Evolutionary conservation across 495 filamentous ascomycete genomes (phyloP).

Genomic region (Durotheca rogersii): DNA sequence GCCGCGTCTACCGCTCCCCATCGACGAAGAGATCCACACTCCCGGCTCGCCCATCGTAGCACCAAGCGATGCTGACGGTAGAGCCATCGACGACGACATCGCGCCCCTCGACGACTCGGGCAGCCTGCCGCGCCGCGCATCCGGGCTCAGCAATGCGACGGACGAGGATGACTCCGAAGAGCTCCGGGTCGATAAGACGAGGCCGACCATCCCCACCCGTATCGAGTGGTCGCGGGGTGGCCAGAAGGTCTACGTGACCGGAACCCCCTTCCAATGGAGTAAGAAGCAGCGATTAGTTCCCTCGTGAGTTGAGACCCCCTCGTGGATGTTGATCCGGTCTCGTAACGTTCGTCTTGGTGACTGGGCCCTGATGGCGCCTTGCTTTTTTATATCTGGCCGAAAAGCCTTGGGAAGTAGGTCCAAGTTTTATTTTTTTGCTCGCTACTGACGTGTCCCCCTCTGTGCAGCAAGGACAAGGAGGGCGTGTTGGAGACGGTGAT

Average conservation of each 20-base stretch:
- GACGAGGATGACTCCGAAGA: slow-evolving; percentile 81
- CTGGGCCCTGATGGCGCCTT: too few species aligned
- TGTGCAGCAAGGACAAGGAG: slow-evolving; percentile 51
- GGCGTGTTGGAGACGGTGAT: slow-evolving; percentile 70
- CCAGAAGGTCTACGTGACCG: slow-evolving; percentile 91
- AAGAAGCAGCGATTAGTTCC: slow-evolving; percentile 82
- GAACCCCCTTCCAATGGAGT: slow-evolving; percentile 94
- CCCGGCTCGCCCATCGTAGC: slow-evolving; percentile 83
- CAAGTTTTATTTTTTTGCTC: neutral
- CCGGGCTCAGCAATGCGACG: slow-evolving; percentile 67
- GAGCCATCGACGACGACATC: slow-evolving; percentile 52
- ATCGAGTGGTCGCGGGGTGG: slow-evolving; percentile 80
- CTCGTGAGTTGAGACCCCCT: slow-evolving; percentile 60
- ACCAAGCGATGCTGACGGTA: slow-evolving; percentile 58
- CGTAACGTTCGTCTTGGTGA: slow-evolving; percentile 13
- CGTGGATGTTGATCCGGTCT: slow-evolving; percentile 1
- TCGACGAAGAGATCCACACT: slow-evolving; percentile 81
- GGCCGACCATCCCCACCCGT: slow-evolving; percentile 70
- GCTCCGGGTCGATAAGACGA: slow-evolving; percentile 63
- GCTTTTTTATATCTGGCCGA: too few species aligned
- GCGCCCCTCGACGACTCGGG: slow-evolving; percentile 52
- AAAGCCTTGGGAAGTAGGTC: neutral
- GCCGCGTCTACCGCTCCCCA: slow-evolving; percentile 84
- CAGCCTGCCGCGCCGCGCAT: slow-evolving; percentile 49
- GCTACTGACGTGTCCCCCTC: slow-evolving; percentile 13